These are phyloP conservation scores for Kazachstania kunashirensis DNA, from an alignment of 805 yeast species.

Conservation along the genomic window DNA sequence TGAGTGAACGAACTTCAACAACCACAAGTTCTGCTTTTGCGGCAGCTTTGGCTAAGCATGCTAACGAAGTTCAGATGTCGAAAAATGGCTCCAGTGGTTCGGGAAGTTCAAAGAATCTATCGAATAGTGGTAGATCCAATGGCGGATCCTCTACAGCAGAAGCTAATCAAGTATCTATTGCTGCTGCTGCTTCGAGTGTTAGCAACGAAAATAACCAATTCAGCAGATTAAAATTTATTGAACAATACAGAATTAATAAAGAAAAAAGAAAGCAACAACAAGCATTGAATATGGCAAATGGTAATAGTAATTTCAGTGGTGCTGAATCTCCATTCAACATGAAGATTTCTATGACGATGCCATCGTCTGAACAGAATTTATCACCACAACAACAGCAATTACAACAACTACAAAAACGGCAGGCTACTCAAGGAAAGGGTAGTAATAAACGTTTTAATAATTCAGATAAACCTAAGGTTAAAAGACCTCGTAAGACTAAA, in stretches of 20 bases:
- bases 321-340: conserved; percentile 20
- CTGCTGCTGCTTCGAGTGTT: conserved; percentile 30
- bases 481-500: conserved; percentile 26
- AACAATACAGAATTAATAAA: conserved; percentile 67
- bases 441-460: conserved; percentile 2
- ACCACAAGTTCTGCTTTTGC: conserved; percentile 34
- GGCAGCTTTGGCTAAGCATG: conserved; percentile 27
- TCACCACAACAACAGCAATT: conserved; percentile 25
- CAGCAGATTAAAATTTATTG: conserved; percentile 78
- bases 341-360: conserved; percentile 27
- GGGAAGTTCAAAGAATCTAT: conserved; percentile 4
- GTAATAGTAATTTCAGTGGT: conserved; percentile 11
- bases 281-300: conserved; percentile 19
- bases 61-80: conserved; percentile 13
- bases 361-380: conserved; percentile 23
- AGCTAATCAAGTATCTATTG: conserved; percentile 26
- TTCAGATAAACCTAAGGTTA: conserved; percentile 20
- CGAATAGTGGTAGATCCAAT: conserved; percentile 16
- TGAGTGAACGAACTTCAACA: conserved; percentile 39
- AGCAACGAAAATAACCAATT: conserved; percentile 48
- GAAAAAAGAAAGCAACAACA: conserved; percentile 40
- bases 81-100: conserved; percentile 3
- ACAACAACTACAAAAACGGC: conserved; percentile 20
- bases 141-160: not conserved
- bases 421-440: not conserved